Evolutionary conservation across 371 early-diverging fungal species (phyloP).

Genomic region (Mortierella sp.): DNA sequence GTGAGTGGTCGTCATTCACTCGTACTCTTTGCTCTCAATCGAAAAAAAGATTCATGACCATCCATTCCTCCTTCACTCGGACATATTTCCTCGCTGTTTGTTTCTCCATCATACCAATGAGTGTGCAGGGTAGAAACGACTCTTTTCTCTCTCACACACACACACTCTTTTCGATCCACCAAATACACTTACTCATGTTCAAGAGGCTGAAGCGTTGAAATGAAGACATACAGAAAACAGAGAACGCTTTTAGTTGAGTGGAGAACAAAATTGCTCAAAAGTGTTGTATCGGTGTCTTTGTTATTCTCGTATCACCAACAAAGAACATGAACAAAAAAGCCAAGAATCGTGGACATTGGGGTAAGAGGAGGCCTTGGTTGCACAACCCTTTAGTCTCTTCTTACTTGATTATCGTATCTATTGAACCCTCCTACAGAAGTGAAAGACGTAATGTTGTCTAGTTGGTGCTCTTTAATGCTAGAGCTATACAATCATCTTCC

Average conservation of each 20-base stretch:
- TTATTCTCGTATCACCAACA: conserved; percentile 5
- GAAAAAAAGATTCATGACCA: background rate
- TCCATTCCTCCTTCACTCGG: background rate
- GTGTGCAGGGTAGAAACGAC: background rate
- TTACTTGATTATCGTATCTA: background rate
- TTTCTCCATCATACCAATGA: background rate
- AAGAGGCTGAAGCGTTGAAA: background rate
- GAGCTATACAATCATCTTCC: background rate
- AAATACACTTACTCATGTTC: background rate
- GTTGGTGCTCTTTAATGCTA: background rate
- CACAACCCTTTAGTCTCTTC: background rate
- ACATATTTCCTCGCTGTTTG: background rate
- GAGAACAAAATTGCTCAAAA: background rate
- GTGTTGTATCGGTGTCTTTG: background rate
- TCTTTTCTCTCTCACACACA: background rate
- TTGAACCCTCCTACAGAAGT: background rate
- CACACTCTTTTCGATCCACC: background rate
- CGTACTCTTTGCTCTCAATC: conserved; percentile 2
- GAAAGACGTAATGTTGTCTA: background rate
- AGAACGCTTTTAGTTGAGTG: background rate
- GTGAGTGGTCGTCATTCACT: background rate
- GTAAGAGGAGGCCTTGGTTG: background rate
- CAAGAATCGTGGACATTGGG: background rate
- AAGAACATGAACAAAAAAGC: background rate
- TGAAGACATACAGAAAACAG: background rate